These are phyloP conservation scores for Arthrocladium fulminans DNA, from an alignment of 2,329 filamentous ascomycete genomes.

Conservation along the genomic window DNA sequence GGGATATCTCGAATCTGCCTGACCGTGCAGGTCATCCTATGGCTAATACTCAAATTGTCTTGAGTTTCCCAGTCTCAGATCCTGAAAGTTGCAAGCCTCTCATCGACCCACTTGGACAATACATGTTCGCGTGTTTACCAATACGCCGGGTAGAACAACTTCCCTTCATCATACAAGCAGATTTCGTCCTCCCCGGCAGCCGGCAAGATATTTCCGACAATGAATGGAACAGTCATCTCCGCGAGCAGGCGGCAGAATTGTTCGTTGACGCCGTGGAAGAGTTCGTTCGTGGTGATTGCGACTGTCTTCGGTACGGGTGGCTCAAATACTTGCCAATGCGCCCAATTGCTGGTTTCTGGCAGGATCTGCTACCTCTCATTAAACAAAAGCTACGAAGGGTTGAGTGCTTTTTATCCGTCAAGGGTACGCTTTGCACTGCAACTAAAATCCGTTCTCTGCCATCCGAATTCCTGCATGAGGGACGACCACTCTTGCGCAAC, in stretches of 20 bases:
- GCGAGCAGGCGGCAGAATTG: constrained; percentile 7
- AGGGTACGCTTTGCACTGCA: background rate
- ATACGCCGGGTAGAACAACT: constrained; percentile 11
- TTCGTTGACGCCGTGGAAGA: constrained; percentile 7
- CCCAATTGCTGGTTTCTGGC: constrained; percentile 10
- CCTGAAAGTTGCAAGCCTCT: constrained; percentile 3
- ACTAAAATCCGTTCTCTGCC: constrained; percentile 7
- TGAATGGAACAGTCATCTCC: constrained; percentile 11
- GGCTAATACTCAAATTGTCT: constrained; percentile 4
- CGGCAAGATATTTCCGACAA: constrained; percentile 12
- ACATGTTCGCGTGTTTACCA: constrained; percentile 14
- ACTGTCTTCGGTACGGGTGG: constrained; percentile 6
- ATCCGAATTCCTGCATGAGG: constrained; percentile 10
- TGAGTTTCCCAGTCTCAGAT: constrained; percentile 10
- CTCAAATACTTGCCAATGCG: constrained; percentile 10
- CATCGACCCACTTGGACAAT: constrained; percentile 9
- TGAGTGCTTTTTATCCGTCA: constrained; percentile 3
- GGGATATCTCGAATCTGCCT: too few species aligned
- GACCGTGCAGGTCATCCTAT: too few species aligned
- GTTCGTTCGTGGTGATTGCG: background rate
- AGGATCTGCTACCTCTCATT: constrained; percentile 7
- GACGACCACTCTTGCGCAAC: constrained; percentile 8
- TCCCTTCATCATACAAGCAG: constrained; percentile 13
- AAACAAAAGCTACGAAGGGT: background rate
- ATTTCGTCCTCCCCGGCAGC: constrained; percentile 12